Evolutionary conservation across 164 flowering plant genomes (phyloP), one percentile per base, ranked within the genome.

Genomic region (Protea cynaroides): DNA sequence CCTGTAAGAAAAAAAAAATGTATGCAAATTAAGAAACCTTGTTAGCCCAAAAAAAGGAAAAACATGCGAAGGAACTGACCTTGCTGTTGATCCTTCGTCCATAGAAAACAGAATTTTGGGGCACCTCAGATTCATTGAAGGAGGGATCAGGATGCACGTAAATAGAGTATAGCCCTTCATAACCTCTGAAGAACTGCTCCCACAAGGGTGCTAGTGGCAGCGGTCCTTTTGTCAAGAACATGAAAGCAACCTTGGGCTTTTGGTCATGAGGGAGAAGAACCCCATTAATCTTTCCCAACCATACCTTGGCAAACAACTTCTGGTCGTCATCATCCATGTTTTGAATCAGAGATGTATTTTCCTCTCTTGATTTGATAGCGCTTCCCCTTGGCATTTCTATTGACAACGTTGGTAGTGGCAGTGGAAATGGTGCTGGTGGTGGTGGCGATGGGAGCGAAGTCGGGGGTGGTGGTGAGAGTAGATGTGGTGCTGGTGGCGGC

Each of bases 281-380:
- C 25, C 24, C 18, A 56, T 23, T 23, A 10, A 29, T 22, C 4
- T 18, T 29, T 23, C 24, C 58, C 58, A 56, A 23, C 3, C 34
- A 23, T 23, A 24, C 56, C 25, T 23, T 53, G 23, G 23, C n/a
- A 19, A 53, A 23, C 56, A 53, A 53, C 25, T 53, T 24, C 11
- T 29, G 34, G 34, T 29, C 56, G 19, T 23, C 25, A 5, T 29
- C 56, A 53, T 23, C 25, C 56, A 53, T 53, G 21, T 61, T 61
- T 9, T 61, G 64, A 3, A 58, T 58, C 9, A 25, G 21, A 15
- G 17, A 22, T 29, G 2, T 29, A 29, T 29, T 29, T 21, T 51
- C 62, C 51, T 66, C 70, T 61, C 37, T 51, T 21, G 49, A 17
- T 25, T 53, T 54, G 15, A 59, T 61, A 18, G 19, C 44, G 37